A percentile compares a stretch with the other conserved stretches of the same genome.
phyloP scores from a whole-genome alignment of 192 early-diverging fungal species.

The Glomus cerebriforme region DNA sequence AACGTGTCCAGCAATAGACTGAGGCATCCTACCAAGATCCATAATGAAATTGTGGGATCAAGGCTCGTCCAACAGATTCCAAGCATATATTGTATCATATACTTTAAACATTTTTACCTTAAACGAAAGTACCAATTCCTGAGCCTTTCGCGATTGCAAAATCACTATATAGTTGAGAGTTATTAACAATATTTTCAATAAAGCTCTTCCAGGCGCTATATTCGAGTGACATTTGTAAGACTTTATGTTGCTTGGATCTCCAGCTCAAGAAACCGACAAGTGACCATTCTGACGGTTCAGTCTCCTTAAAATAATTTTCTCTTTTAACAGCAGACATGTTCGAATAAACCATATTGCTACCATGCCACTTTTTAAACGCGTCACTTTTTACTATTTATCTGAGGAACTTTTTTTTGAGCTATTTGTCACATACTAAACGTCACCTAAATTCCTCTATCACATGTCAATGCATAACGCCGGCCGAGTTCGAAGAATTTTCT shows the following conservation, averaged over 20 bases:
- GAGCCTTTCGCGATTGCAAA: slow-evolving; percentile 15
- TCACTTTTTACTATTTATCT: too few relatives aligned
- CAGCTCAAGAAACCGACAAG: slow-evolving; percentile 21
- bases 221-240: neutral
- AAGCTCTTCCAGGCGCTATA: slow-evolving; percentile 16
- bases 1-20: slow-evolving; percentile 18
- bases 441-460: too few relatives aligned
- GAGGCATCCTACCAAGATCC: slow-evolving; percentile 4
- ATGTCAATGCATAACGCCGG: too few relatives aligned
- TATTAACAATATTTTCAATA: neutral
- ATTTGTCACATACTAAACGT: too few relatives aligned
- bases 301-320: slow-evolving; percentile 22
- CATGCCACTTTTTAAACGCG: too few relatives aligned
- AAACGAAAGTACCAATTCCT: slow-evolving; percentile 7
- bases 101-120: slow-evolving; percentile 7
- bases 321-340: neutral
- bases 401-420: too few relatives aligned
- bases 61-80: slow-evolving; percentile 3
- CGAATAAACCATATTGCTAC: too few relatives aligned
- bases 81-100: neutral
- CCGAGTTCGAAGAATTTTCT: too few relatives aligned
- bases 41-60: neutral
- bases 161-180: neutral
- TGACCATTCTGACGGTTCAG: slow-evolving; percentile 13
- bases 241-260: neutral